Conservation (phyloP, 441 rosid genomes). For the Daphne laureola region DNA sequence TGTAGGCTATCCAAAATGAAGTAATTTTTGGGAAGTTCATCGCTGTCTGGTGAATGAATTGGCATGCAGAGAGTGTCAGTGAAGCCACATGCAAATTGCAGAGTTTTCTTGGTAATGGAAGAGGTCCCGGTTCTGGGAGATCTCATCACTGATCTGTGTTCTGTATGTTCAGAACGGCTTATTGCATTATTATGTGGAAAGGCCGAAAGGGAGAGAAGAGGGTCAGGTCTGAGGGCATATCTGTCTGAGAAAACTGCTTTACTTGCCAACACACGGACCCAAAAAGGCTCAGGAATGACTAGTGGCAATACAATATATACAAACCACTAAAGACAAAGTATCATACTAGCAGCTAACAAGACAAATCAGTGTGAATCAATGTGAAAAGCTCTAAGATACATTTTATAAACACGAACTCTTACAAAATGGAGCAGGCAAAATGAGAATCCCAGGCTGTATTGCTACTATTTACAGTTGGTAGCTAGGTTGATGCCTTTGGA, state of each 20-base stretch:
- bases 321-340: too few relatives aligned
- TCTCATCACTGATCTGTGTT: slow-evolving; percentile 14
- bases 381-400: too few relatives aligned
- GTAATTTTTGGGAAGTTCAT: too few relatives aligned
- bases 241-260: slow-evolving; percentile 1
- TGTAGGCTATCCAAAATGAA: too few relatives aligned
- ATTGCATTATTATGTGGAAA: slow-evolving; percentile 12
- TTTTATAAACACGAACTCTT: too few relatives aligned
- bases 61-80: slow-evolving; percentile 15
- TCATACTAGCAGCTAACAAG: too few relatives aligned
- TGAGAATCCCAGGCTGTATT: too few relatives aligned
- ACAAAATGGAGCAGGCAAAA: too few relatives aligned
- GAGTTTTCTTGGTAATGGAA: slow-evolving; percentile 22
- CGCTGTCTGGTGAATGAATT: slow-evolving; percentile 8
- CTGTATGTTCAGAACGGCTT: slow-evolving; percentile 12
- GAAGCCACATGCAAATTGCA: slow-evolving; percentile 39
- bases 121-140: slow-evolving; percentile 26
- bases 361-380: too few relatives aligned
- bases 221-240: slow-evolving; percentile 4
- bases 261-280: not conserved
- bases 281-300: not conserved
- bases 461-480: too few relatives aligned
- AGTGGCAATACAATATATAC: not conserved
- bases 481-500: too few relatives aligned
- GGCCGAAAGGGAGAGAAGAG: slow-evolving; percentile 4